Percentiles rank a stretch among this genome's conserved stretches.
phyloP scores from a whole-genome alignment of 1,284 basidiomycete genomes.

The Malassezia arunalokei region DNA sequence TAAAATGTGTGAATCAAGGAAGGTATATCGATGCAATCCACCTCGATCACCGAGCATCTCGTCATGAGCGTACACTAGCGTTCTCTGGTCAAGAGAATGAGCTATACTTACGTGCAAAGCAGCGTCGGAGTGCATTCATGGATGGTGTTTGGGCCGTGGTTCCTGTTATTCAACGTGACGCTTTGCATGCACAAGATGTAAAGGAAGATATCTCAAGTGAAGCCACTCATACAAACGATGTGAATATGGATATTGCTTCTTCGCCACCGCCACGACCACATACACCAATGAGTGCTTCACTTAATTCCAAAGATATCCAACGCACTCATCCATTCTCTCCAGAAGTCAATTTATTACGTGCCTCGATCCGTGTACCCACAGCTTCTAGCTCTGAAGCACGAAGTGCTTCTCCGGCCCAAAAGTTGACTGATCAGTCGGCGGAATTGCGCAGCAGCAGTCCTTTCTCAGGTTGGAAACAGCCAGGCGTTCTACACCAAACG shows the following conservation, averaged over 20 bases:
- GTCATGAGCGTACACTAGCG: slow-evolving; percentile 1
- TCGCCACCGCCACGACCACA: not conserved
- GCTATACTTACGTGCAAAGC: not conserved
- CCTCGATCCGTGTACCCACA: not conserved
- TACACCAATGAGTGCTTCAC: slow-evolving; percentile 3
- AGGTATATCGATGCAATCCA: slow-evolving; percentile 35
- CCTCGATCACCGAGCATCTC: slow-evolving; percentile 20
- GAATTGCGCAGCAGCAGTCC: slow-evolving; percentile 12
- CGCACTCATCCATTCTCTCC: not conserved
- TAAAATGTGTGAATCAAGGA: slow-evolving; percentile 29
- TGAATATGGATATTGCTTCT: not conserved
- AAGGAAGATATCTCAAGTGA: not conserved
- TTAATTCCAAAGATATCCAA: not conserved
- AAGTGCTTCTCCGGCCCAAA: not conserved
- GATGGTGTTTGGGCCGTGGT: slow-evolving; percentile 15
- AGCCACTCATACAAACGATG: not conserved
- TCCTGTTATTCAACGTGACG: slow-evolving; percentile 10
- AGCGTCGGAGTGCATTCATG: slow-evolving; percentile 10
- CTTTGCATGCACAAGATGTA: not conserved
- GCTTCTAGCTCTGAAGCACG: not conserved
- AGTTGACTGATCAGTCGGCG: not conserved
- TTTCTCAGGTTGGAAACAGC: slow-evolving; percentile 13
- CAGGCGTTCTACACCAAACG: not conserved
- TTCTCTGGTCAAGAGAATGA: not conserved
- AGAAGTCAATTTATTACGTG: not conserved